Evolutionary conservation across 169 alveolate genomes (phyloP).

Genomic region (Cystoisospora suis): DNA sequence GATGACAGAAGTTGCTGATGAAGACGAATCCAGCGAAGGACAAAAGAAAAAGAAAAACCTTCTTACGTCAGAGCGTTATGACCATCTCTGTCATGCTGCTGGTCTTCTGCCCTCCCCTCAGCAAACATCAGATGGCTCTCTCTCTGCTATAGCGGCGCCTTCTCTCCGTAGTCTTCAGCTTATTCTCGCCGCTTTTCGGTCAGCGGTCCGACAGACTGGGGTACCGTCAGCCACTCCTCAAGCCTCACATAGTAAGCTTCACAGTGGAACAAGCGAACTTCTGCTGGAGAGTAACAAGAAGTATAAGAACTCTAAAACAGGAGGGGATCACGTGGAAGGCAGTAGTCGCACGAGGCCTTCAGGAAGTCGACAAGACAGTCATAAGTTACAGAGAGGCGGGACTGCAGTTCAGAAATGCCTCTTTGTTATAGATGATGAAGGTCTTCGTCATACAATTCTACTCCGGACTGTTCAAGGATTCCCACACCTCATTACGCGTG

Average conservation of each 20-base stretch:
- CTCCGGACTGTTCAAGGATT: neutral
- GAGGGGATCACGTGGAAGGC: neutral
- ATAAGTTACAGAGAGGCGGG: no score
- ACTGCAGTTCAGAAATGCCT: neutral
- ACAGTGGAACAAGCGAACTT: no score
- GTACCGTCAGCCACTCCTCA: no score
- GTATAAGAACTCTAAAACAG: neutral
- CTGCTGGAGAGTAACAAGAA: neutral
- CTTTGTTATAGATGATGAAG: neutral
- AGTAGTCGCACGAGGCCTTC: neutral
- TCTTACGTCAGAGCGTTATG: neutral
- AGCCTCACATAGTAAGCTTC: no score
- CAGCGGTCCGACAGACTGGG: neutral
- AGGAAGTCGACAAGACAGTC: neutral
- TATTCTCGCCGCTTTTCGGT: neutral
- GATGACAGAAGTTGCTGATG: neutral
- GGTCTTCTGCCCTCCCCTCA: no score
- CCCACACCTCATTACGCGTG: neutral
- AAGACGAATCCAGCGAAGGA: no score
- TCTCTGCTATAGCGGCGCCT: neutral
- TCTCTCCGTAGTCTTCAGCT: neutral
- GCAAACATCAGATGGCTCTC: no score
- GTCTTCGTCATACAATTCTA: neutral
- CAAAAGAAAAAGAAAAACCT: no score
- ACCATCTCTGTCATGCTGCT: neutral